Base-by-base conservation (phyloP, 805 yeast species). In the Blastobotrys attinorum region DNA sequence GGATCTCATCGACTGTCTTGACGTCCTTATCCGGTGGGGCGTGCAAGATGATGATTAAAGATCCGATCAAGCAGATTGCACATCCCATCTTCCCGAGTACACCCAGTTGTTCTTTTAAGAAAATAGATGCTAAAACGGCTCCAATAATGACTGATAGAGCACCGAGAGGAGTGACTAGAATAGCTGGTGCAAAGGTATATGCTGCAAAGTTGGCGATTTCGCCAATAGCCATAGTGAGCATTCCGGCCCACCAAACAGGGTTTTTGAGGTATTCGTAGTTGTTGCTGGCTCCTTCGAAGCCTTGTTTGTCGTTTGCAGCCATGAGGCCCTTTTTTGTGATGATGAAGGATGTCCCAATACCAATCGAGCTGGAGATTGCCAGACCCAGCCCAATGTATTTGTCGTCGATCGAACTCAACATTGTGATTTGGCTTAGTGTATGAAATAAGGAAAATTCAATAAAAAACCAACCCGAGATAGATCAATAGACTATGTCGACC, bases 241-340 rank as follows among this genome's bases (percentile, higher is more conserved):
- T 88, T 10, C 96, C 96, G 0, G 90, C 84, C 85, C 95, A 84
- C 96, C 96, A 87, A 31, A 85, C 75, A 10, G 96, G 96, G 60
- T 83, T 86, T 52, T 74, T 78, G 50, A 87, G 66, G 59, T 87
- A 87, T 55, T 82, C 79, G 58, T 71, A 78, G n/a, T 88, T 87
- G 47, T 83, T 83, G n/a, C n/a, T n/a, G n/a, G n/a, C n/a, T 22
- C 81, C 86, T 44, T 71, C 74, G 29, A 73, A 69, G 2, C 86
- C 86, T 45, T 77, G 78, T 35, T 72, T 67, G 46, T 71, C 69
- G 13, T 82, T 71, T 1, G 90, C 83, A 46, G 80, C 80, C 61
- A 79, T 74, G 22, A 88, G 73, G 8, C 96, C 96, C 59, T 83
- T 81, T 62, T 87, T 87, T 22, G 96, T 87, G 60, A 87, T 79